phyloP scores from a whole-genome alignment of 2,329 filamentous ascomycete species.

The Thielaviopsis populi region DNA sequence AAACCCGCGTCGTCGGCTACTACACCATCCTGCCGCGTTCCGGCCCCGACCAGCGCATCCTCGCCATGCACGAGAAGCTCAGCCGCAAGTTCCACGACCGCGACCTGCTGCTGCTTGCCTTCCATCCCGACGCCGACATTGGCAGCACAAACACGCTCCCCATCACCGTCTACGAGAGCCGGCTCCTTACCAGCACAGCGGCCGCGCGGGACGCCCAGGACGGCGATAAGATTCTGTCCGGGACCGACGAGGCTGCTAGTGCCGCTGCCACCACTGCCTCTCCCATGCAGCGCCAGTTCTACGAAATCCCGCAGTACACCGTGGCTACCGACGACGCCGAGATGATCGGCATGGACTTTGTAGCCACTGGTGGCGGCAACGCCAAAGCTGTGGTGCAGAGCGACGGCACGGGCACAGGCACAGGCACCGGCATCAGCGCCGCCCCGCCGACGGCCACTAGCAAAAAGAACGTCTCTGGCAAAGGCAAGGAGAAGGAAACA shows the following conservation, averaged over 20 bases:
- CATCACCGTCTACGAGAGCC: constrained; percentile 76
- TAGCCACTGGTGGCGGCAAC: constrained; percentile 71
- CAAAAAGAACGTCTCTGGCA: constrained; percentile 20
- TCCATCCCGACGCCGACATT: constrained; percentile 53
- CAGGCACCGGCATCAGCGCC: constrained; percentile 23
- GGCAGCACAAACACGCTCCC: constrained; percentile 60
- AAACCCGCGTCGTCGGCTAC: constrained; percentile 81
- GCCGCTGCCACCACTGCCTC: constrained; percentile 40
- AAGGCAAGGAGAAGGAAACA: constrained; percentile 20
- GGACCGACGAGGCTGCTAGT: constrained; percentile 38
- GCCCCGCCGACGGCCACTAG: too few relatives aligned
- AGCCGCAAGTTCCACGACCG: constrained; percentile 66
- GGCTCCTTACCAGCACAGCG: not conserved
- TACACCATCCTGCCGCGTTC: constrained; percentile 62
- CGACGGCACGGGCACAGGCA: constrained; percentile 20
- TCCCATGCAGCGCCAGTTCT: constrained; percentile 54
- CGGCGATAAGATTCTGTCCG: constrained; percentile 24
- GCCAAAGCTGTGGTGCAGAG: constrained; percentile 42
- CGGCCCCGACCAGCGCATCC: constrained; percentile 53
- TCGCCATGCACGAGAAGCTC: constrained; percentile 66
- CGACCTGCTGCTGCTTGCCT: constrained; percentile 70
- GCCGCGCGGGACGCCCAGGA: constrained; percentile 55
- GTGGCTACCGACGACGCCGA: constrained; percentile 92
- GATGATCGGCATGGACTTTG: constrained; percentile 93
- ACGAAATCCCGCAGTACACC: constrained; percentile 60